Conservation (phyloP, 2,329 filamentous ascomycete genomes). For the Lachnellula arida region DNA sequence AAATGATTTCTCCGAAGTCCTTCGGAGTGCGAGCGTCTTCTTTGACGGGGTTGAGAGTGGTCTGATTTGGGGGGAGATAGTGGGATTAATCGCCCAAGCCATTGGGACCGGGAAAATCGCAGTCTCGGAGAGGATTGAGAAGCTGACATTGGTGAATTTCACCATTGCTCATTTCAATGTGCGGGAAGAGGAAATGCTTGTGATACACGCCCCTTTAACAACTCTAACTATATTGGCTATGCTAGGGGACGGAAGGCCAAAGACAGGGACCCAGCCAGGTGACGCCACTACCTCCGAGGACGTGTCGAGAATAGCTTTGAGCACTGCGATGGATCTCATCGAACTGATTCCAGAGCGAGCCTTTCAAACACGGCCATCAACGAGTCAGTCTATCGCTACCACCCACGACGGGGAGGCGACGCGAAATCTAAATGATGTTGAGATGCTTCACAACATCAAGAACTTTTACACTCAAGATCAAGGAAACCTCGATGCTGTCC, state of each 20-base stretch:
- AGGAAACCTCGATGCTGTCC: constrained; percentile 59
- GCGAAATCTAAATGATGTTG: constrained; percentile 38
- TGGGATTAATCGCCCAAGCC: constrained; percentile 61
- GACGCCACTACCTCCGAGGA: constrained; percentile 21
- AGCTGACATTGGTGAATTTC: constrained; percentile 73
- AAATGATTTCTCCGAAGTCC: constrained; percentile 74
- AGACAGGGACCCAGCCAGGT: constrained; percentile 26
- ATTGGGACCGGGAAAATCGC: constrained; percentile 43
- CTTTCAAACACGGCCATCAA: constrained; percentile 41
- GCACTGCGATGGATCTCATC: constrained; percentile 52
- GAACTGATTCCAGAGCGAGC: constrained; percentile 62
- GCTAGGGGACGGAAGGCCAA: constrained; percentile 50
- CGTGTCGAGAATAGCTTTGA: constrained; percentile 34
- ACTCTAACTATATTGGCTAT: constrained; percentile 57
- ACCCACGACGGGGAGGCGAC: constrained; percentile 26
- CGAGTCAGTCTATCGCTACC: constrained; percentile 22
- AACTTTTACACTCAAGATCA: constrained; percentile 67
- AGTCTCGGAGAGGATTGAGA: constrained; percentile 46
- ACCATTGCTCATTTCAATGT: constrained; percentile 87
- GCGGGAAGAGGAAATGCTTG: constrained; percentile 91
- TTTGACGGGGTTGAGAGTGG: constrained; percentile 96
- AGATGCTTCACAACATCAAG: constrained; percentile 56
- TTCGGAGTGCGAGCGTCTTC: constrained; percentile 90
- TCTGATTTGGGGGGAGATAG: constrained; percentile 82
- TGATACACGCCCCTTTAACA: constrained; percentile 75